phyloP scores from a whole-genome alignment of 176 grass and related monocot species.

The Elymus sibiricus region DNA sequence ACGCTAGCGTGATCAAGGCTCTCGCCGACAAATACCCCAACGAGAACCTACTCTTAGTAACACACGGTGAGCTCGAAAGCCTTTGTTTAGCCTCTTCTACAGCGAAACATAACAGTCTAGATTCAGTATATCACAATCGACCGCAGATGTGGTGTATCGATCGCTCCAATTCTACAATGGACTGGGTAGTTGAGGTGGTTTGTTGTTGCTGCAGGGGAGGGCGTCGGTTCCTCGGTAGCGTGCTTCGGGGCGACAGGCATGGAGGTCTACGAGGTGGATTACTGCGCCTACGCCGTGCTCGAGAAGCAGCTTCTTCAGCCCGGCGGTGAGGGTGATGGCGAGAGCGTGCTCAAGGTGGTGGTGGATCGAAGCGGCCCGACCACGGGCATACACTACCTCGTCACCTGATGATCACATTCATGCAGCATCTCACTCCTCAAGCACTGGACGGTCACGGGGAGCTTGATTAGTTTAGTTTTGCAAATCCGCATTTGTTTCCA shows the following conservation, averaged over 20 bases:
- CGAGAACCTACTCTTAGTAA: constrained; percentile 78
- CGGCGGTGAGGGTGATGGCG: background rate
- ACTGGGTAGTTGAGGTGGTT: background rate
- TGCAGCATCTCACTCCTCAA: background rate
- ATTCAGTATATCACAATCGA: background rate
- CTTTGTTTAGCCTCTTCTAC: background rate
- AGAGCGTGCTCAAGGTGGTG: constrained; percentile 30
- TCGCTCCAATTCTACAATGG: background rate
- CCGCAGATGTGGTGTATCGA: background rate
- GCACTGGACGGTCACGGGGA: background rate
- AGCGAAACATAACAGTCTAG: background rate
- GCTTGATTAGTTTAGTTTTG: background rate
- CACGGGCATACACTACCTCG: constrained; percentile 40
- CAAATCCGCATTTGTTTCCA: background rate
- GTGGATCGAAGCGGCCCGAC: constrained; percentile 29
- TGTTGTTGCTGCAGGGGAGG: constrained; percentile 35
- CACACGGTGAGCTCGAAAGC: constrained; percentile 54
- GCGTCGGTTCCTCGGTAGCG: constrained; percentile 56
- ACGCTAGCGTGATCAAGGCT: constrained; percentile 55
- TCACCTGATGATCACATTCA: background rate
- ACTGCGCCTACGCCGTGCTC: constrained; percentile 53
- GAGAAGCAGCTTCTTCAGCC: constrained; percentile 34
- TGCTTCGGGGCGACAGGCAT: constrained; percentile 28
- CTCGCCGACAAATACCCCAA: constrained; percentile 75
- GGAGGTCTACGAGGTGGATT: constrained; percentile 63